Base-by-base conservation (phyloP, 352 stramenopile species). In the Globisporangium camurandrum region DNA sequence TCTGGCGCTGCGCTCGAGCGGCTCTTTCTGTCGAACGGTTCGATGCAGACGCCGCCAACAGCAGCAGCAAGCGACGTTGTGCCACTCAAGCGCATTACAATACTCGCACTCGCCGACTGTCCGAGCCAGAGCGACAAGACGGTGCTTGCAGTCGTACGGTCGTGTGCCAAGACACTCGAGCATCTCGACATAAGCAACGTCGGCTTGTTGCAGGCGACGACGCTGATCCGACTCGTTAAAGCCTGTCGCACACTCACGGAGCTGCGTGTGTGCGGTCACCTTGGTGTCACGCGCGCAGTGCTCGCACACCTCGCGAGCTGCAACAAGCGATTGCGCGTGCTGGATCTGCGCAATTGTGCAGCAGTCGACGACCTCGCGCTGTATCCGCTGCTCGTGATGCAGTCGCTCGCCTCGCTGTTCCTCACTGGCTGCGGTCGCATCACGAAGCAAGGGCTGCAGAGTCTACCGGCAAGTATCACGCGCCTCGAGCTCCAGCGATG, bases 351-450 rank as follows among this genome's bases (percentile, higher is more conserved):
- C 1, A 50, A 75, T 4, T 90, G 78, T 33, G 33, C 39, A 0
- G 42, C 60, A 10, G 51, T 88, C 1, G 78, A 88, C 31, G 74
- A 90, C 30, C 51, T 90, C 9, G 57, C 73, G 4, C 37, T 90
- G 16, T 90, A 83, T 23, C 69, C 78, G 26, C 39, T 90, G 11
- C 26, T 73, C 1, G 71, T 86, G 24, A 81, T 88, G 62, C 60
- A 69, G 42, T 81, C 75, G 4, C 45, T 90, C 0, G 23, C 69
- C 37, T 54, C 77, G 12, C 56, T 89, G 4, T 58, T 54, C 3
- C 55, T 88, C n/a, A 80, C 61, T 20, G 62, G 74, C 1, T 75
- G 62, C 16, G 14, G 7, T 2, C 26, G 47, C 19, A 41, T 83
- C 17, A 74, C 69, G 0, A 56, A 52, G 4, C 60, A 56, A 3